phyloP scores from a whole-genome alignment of 2,329 filamentous ascomycete genomes.

The Domatiomyces globalis region DNA sequence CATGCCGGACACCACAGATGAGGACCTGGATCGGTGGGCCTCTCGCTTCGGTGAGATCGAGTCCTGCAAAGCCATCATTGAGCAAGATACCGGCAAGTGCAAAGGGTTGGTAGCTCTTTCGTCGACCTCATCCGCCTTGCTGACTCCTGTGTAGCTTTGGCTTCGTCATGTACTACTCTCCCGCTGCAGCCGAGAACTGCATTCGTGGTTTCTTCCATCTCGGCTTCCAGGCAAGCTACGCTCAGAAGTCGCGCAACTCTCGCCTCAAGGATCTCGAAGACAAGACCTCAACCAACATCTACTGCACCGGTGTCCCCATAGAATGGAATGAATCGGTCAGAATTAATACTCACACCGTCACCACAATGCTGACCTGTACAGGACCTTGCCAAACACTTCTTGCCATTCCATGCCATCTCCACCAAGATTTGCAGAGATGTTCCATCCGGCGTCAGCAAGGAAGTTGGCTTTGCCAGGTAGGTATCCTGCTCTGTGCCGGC shows the following conservation, averaged over 20 bases:
- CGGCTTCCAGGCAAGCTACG: slow-evolving; percentile 95
- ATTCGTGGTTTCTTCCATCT: slow-evolving; percentile 90
- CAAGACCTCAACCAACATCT: slow-evolving; percentile 80
- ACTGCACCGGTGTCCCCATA: slow-evolving; percentile 93
- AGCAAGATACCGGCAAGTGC: slow-evolving; percentile 81
- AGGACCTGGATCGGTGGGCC: slow-evolving; percentile 69
- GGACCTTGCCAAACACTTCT: slow-evolving; percentile 54
- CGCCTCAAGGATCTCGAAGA: slow-evolving; percentile 94
- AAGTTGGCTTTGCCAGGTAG: slow-evolving; percentile 92
- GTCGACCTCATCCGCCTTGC: slow-evolving; percentile 1
- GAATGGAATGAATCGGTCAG: slow-evolving; percentile 77
- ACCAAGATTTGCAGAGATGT: slow-evolving; percentile 89
- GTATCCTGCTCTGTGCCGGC: slow-evolving; percentile 17
- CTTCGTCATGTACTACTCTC: slow-evolving; percentile 87
- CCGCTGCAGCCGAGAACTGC: slow-evolving; percentile 81
- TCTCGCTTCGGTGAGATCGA: slow-evolving; percentile 84
- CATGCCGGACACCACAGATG: slow-evolving; percentile 86
- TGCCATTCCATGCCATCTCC: slow-evolving; percentile 56
- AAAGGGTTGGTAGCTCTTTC: slow-evolving; percentile 57
- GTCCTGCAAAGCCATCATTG: slow-evolving; percentile 97
- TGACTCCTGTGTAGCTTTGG: slow-evolving; percentile 54
- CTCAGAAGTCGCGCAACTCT: slow-evolving; percentile 96
- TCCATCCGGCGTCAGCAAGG: slow-evolving; percentile 75
- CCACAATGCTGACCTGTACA: slow-evolving; percentile 27
- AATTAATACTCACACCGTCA: slow-evolving; percentile 10